A percentile compares a stretch with the other conserved stretches of the same genome.
Conservation (phyloP, 306 rosid genomes). For the Dalbergia cultrata region DNA sequence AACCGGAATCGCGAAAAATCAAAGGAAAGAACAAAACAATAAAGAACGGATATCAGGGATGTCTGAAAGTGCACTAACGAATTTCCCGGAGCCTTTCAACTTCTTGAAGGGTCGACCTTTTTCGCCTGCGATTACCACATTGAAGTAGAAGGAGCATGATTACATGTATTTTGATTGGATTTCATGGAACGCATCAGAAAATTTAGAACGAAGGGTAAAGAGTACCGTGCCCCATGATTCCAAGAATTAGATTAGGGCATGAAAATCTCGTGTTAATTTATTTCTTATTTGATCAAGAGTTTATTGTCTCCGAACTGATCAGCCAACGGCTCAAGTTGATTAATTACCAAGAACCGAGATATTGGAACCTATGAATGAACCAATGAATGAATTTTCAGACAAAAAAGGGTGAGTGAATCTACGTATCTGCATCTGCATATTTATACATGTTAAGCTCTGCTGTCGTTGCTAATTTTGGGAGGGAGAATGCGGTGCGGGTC, state of each 20-base stretch:
- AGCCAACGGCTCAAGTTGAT: too few species aligned
- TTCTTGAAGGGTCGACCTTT: slow-evolving; percentile 70
- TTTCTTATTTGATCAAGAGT: not conserved
- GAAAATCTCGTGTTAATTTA: not conserved
- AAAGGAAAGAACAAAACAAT: not conserved
- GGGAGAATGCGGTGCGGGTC: slow-evolving; percentile 5
- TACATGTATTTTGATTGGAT: not conserved
- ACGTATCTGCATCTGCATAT: not conserved
- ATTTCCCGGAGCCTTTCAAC: slow-evolving; percentile 62
- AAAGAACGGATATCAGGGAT: not conserved
- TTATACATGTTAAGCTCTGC: not conserved
- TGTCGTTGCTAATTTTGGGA: not conserved
- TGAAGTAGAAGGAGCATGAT: slow-evolving; percentile 3
- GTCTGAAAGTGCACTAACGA: slow-evolving; percentile 35
- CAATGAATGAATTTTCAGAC: too few species aligned
- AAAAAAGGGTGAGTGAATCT: not conserved
- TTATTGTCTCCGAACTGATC: not conserved
- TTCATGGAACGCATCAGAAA: not conserved
- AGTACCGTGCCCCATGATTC: slow-evolving; percentile 57
- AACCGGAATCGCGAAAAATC: not conserved
- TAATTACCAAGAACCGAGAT: not conserved
- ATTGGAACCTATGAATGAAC: not conserved
- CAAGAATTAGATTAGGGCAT: not conserved
- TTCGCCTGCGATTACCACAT: slow-evolving; percentile 63
- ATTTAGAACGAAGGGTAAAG: not conserved